phyloP scores from a whole-genome alignment of 306 rosid genomes.

The Sicyos edulis region DNA sequence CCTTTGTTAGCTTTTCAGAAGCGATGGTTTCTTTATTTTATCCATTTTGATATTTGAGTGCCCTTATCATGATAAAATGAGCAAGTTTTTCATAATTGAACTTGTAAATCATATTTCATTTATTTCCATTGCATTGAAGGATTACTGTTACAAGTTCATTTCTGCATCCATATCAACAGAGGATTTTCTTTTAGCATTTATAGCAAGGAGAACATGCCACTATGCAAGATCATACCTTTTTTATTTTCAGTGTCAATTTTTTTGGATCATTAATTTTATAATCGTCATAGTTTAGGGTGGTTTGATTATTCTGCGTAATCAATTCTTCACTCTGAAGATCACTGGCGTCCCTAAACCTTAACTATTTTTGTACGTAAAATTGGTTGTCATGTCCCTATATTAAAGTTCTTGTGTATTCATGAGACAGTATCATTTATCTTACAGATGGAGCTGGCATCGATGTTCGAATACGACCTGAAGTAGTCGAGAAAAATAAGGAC shows the following conservation, averaged over 20 bases:
- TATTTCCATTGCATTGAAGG: not conserved
- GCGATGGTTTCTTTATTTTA: not conserved
- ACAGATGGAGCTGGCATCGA: conserved; percentile 96
- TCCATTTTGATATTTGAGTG: not conserved
- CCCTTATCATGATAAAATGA: not conserved
- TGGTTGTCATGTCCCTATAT: too few relatives aligned
- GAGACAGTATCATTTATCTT: conserved; percentile 18
- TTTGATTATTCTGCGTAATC: not conserved
- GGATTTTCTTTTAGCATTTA: too few relatives aligned
- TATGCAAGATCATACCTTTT: not conserved
- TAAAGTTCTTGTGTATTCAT: not conserved
- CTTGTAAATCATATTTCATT: not conserved
- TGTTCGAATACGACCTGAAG: conserved; percentile 78
- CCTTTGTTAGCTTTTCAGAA: not conserved
- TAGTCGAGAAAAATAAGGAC: conserved; percentile 22
- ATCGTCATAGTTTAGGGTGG: not conserved
- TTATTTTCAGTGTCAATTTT: not conserved
- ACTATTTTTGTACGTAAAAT: not conserved
- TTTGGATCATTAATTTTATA: not conserved
- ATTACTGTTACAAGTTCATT: too few relatives aligned
- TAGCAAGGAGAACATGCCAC: not conserved
- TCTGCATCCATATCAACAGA: too few relatives aligned
- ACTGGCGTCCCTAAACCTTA: not conserved
- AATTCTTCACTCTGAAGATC: not conserved
- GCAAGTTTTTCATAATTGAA: not conserved